Base-by-base conservation (phyloP, 164 flowering plant species). In the Nymphaea thermarum region DNA sequence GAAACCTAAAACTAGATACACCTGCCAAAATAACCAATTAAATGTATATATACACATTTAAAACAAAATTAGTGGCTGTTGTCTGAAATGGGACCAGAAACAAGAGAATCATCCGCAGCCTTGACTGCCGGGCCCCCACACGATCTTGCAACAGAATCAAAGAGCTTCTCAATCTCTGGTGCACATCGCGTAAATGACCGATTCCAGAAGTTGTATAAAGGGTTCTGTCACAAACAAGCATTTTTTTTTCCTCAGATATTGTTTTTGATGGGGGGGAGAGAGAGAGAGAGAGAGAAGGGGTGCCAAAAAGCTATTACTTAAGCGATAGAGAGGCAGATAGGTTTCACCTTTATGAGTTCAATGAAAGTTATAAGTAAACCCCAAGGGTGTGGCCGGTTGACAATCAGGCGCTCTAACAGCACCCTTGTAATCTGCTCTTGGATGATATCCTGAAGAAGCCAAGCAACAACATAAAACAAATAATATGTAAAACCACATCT, bases 401-500 rank as follows among this genome's bases (percentile, higher is more conserved):
- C 97, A 44, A 92, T 90, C 8, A 95, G 76, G 43, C 98, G 89
- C 72, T 95, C 98, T 73, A 95, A 70, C 73, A 95, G 67, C 12
- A 95, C 99, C 77, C 99, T 83, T 8, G 99, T 90, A 60, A 95
- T 92, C 71, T 95, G 99, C 79, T 95, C 99, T 75, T 92, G 98
- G 74, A 95, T 88, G 63, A 86, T 84, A 70, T 95, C 99, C 97
- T 94, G 57, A 14, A 70, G 42, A 68, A 4, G 36, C 36, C 36
- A 25, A 25, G 36, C 36, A 43, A 47, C n/a, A 63, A 25, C 36
- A 25, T 25, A 25, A 25, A 25, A 25, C 36, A 25, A 25, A 25
- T 25, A 25, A 25, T 25, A 25, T 25, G 36, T 25, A 25, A 25
- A 25, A 25, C 36, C 36, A 25, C 36, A 25, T 25, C 36, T 1